Evolutionary conservation across 192 early-diverging fungal species (phyloP), one percentile per base, ranked within the genome.

Genomic region (Geranomyces michiganensis): DNA sequence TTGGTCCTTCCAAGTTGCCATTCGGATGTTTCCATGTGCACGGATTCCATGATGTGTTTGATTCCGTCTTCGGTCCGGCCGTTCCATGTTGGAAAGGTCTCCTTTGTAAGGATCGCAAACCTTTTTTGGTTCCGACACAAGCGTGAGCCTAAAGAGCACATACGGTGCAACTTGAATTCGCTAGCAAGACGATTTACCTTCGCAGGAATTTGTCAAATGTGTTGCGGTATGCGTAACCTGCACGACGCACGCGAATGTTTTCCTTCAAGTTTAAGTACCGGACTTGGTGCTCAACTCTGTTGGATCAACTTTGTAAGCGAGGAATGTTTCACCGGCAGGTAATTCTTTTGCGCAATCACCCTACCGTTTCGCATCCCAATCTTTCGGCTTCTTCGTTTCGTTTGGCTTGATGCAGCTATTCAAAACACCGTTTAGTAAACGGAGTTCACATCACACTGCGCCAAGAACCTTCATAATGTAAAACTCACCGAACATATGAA

Each of bases 1-100:
- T 99, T 99, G 58, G 91, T 92, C 2, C 86, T 88, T 33, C 97
- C 97, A 61, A 99, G 85, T 79, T 98, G 96, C 95, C 96, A 99
- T 77, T 97, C 94, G 29, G 92, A 88, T 7, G 82, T 59, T 27
- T 87, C 83, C 67, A 99, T 90, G 48, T 89, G 89, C 4, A 92
- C 94, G 49, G 95, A 90, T 71, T 92, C 84, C 59, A 99, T 85
- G 68, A 99, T 96, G 55, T 85, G 77, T 31, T 88, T 78, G 17
- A 92, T 82, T 36, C 93, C 96, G 22, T 89, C 79, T 67, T 86
- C 79, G 49, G 85, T 49, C 51, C 85, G 85, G 27, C 97, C 94
- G 36, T 87, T 79, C 96, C 95, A 98, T 7, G 79, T 87, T 67
- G 87, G 87, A 71, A 82, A 88, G 0, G 87, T 88, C 71, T 86